Conservation (phyloP, 257 asterid genomes). For the Nicotiana tabacum region DNA sequence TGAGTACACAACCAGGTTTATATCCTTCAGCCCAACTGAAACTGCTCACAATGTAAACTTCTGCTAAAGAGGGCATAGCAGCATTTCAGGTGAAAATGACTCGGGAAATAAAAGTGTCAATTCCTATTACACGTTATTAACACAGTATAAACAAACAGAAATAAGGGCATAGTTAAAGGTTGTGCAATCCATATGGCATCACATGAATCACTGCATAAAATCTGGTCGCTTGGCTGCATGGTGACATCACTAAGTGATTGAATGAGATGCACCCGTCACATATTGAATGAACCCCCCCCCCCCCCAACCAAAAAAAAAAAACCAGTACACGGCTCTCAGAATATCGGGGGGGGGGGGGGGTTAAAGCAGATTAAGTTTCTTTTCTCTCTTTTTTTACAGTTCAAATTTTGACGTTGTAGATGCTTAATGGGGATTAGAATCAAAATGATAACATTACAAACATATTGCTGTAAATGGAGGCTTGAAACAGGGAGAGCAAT, state of each 20-base stretch:
- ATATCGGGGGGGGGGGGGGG: too few species aligned
- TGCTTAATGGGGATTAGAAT: not conserved
- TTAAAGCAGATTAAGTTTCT: not conserved
- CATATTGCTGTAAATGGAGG: not conserved
- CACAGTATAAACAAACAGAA: not conserved
- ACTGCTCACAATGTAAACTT: not conserved
- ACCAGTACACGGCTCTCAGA: too few species aligned
- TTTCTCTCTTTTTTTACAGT: not conserved
- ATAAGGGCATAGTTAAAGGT: not conserved
- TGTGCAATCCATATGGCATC: not conserved
- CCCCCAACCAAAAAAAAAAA: too few species aligned
- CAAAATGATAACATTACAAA: not conserved
- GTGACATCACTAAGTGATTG: not conserved
- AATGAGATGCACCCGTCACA: not conserved
- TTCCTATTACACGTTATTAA: not conserved
- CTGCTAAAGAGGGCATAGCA: not conserved
- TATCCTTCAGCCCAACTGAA: not conserved
- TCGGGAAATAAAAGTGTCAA: not conserved
- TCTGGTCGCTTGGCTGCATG: not conserved
- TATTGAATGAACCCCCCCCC: not conserved
- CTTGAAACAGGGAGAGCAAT: not conserved
- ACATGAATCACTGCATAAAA: not conserved
- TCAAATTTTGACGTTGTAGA: not conserved
- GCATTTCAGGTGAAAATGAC: constrained; percentile 3
- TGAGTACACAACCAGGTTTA: not conserved